Percentiles rank a stretch among this genome's conserved stretches.
Evolutionary conservation across 129 eudicot species (phyloP).

Genomic region (Calendula officinalis): DNA sequence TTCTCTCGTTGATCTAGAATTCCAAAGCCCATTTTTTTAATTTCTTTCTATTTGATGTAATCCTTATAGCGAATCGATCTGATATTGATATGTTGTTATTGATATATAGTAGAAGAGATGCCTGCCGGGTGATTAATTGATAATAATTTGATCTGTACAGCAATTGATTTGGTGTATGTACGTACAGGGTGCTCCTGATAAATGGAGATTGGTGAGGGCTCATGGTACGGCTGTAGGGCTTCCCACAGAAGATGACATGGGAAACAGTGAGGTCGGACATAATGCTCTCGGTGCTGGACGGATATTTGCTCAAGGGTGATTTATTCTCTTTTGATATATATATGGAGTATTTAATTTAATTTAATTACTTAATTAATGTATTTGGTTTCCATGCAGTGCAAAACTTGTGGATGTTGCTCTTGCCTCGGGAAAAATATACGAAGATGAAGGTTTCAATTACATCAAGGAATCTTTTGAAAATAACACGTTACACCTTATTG

Average conservation of each 20-base stretch:
- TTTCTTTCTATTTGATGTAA: neutral
- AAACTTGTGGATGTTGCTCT: constrained; percentile 94
- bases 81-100: neutral
- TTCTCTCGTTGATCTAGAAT: neutral
- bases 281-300: constrained; percentile 99
- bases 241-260: constrained; percentile 97
- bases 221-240: constrained; percentile 94
- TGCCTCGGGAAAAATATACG: constrained; percentile 79
- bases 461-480: constrained; percentile 66
- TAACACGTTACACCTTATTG: constrained; percentile 84
- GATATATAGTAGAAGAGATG: too few relatives aligned
- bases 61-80: too few relatives aligned
- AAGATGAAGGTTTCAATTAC: constrained; percentile 85
- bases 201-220: constrained; percentile 90
- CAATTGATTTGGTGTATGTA: constrained; percentile 13
- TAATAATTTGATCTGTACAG: neutral
- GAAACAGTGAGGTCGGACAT: constrained; percentile 97
- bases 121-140: too few relatives aligned
- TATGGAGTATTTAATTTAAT: neutral
- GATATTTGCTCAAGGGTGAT: constrained; percentile 88
- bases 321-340: neutral
- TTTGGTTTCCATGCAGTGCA: constrained; percentile 48
- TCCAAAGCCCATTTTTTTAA: too few relatives aligned
- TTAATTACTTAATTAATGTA: neutral
- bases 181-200: constrained; percentile 78